phyloP scores from a whole-genome alignment of 2,329 filamentous ascomycete genomes.

The Coniochaeta sp. region DNA sequence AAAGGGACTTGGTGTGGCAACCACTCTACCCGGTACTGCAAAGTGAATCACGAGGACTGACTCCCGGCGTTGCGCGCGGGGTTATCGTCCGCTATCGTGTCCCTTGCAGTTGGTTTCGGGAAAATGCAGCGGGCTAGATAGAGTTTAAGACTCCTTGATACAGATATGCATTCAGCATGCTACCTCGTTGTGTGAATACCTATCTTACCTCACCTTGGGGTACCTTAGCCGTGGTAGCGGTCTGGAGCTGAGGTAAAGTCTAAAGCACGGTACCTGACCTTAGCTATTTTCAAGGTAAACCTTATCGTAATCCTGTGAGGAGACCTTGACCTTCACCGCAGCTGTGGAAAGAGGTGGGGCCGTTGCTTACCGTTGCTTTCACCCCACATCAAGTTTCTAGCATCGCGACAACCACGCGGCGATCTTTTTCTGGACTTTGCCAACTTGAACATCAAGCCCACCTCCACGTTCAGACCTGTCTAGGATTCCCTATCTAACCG shows the following conservation, averaged over 20 bases:
- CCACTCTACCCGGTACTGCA: conserved; percentile 2
- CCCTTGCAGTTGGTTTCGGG: background rate
- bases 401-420: background rate
- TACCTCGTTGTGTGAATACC: no score
- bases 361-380: background rate
- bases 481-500: background rate
- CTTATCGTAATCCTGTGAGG: no score
- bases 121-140: background rate
- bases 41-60: conserved; percentile 5
- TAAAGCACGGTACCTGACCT: background rate
- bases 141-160: background rate
- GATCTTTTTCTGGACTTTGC: background rate
- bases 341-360: background rate
- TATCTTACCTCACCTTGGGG: background rate
- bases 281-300: no score
- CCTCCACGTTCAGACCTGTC: background rate
- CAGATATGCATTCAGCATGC: background rate
- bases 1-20: conserved; percentile 3
- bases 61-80: background rate
- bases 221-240: no score
- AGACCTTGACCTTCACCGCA: background rate
- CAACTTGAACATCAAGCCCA: background rate
- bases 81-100: background rate
- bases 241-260: background rate
- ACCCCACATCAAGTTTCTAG: background rate